These are phyloP conservation scores for Zygosaccharomyces pseudobailii DNA, from an alignment of 1,139 yeast genomes.

Conservation along the genomic window DNA sequence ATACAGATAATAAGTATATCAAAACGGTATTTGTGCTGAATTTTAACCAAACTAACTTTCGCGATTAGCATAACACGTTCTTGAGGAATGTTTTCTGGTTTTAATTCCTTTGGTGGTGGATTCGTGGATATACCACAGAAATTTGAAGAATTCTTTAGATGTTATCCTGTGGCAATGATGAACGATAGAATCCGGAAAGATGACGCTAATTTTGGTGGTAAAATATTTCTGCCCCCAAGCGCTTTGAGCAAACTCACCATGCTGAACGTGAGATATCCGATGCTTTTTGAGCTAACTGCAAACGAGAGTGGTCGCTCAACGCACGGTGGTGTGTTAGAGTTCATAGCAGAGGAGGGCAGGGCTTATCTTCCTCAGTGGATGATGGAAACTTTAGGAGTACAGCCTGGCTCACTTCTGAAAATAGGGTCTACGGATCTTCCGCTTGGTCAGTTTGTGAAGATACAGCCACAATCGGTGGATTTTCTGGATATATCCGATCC, in stretches of 20 bases:
- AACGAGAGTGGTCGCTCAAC: conserved; percentile 58
- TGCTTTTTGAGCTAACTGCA: conserved; percentile 78
- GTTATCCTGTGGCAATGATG: conserved; percentile 91
- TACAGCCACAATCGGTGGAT: conserved; percentile 93
- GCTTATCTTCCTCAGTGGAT: conserved; percentile 96
- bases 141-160: conserved; percentile 80
- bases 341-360: conserved; percentile 96
- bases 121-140: conserved; percentile 37
- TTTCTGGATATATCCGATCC: conserved; percentile 94
- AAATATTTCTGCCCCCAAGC: conserved; percentile 89
- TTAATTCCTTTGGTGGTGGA: conserved; percentile 27
- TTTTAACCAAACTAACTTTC: too few relatives aligned
- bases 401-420: conserved; percentile 76
- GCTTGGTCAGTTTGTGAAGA: conserved; percentile 80
- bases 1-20: too few relatives aligned
- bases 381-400: conserved; percentile 69
- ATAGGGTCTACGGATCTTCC: conserved; percentile 77
- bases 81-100: conserved; percentile 35
- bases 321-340: conserved; percentile 93
- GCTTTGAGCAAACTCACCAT: conserved; percentile 83
- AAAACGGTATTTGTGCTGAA: too few relatives aligned
- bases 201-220: conserved; percentile 92
- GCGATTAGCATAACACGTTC: background rate
- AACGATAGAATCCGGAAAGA: conserved; percentile 73
- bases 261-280: conserved; percentile 89